These are phyloP conservation scores for Penicillium sp. DNA, from an alignment of 2,329 filamentous ascomycete species.

Conservation along the genomic window DNA sequence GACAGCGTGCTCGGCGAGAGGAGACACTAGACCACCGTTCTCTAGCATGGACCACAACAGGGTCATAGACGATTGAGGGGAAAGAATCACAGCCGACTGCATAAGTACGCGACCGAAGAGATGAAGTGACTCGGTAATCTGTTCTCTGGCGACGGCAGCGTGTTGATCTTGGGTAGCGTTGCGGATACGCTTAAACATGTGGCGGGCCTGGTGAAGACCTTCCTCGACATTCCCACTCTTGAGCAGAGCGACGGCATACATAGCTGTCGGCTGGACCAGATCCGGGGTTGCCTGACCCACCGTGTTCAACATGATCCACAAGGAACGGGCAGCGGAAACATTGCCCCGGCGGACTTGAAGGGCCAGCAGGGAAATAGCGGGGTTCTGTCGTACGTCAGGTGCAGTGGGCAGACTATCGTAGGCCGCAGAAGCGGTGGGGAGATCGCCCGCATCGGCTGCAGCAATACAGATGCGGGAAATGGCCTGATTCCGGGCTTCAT, in stretches of 20 bases:
- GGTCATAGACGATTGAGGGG: slow-evolving; percentile 56
- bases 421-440: slow-evolving; percentile 64
- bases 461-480: slow-evolving; percentile 71
- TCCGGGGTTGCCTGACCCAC: slow-evolving; percentile 58
- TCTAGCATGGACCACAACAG: slow-evolving; percentile 64
- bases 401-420: slow-evolving; percentile 59
- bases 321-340: slow-evolving; percentile 70
- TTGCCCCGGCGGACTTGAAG: slow-evolving; percentile 82
- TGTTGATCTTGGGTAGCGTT: slow-evolving; percentile 46
- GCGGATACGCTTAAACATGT: slow-evolving; percentile 84
- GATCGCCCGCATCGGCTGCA: slow-evolving; percentile 77
- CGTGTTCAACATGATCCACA: slow-evolving; percentile 71
- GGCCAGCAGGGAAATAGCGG: slow-evolving; percentile 78
- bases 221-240: slow-evolving; percentile 81
- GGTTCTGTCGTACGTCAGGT: slow-evolving; percentile 50
- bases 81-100: slow-evolving; percentile 51
- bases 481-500: slow-evolving; percentile 57
- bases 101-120: slow-evolving; percentile 61
- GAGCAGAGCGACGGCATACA: slow-evolving; percentile 87
- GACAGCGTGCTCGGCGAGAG: slow-evolving; percentile 59
- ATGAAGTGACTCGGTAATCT: slow-evolving; percentile 83
- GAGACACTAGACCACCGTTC: slow-evolving; percentile 60
- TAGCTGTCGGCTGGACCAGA: slow-evolving; percentile 82
- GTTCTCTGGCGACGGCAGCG: slow-evolving; percentile 60
- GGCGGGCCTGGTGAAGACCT: slow-evolving; percentile 72